Percentiles rank a stretch among this genome's conserved stretches.
These are phyloP conservation scores for Backusella psychrophila DNA, from an alignment of 192 early-diverging fungal species.

Conservation along the genomic window DNA sequence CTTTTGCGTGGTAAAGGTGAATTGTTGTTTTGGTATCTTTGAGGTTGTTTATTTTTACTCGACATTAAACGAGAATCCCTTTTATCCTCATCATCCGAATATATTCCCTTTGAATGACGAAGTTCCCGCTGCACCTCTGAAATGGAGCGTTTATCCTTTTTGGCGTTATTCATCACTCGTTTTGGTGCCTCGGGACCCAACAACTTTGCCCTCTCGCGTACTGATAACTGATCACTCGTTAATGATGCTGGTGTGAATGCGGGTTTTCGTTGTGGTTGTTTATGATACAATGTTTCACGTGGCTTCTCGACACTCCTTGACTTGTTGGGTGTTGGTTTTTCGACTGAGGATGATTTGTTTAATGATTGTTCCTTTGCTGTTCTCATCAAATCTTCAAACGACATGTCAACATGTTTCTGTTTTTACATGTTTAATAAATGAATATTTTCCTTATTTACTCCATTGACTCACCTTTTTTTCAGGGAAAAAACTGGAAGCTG, in stretches of 20 bases:
- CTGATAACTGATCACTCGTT: background rate
- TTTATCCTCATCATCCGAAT: background rate
- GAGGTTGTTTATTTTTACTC: background rate
- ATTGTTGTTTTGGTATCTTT: background rate
- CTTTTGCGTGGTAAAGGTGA: slow-evolving; percentile 3
- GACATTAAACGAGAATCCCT: slow-evolving; percentile 3
- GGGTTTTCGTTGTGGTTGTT: background rate
- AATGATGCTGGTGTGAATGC: background rate
- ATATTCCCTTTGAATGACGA: slow-evolving; percentile 6
- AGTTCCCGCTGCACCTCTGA: slow-evolving; percentile 31
- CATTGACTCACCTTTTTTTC: slow-evolving; percentile 4
- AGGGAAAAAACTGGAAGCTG: background rate
- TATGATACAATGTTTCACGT: slow-evolving; percentile 13
- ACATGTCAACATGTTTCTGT: slow-evolving; percentile 11
- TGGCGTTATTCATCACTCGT: slow-evolving; percentile 9
- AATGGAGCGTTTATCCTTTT: slow-evolving; percentile 29
- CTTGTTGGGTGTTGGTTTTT: background rate
- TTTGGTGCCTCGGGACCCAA: slow-evolving; percentile 22
- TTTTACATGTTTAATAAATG: background rate
- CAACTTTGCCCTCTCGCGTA: slow-evolving; percentile 33
- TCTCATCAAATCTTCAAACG: slow-evolving; percentile 14
- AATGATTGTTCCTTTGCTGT: slow-evolving; percentile 3
- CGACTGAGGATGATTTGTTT: background rate
- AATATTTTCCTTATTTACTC: background rate
- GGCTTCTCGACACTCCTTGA: background rate